These are phyloP conservation scores for Zygoascus tannicola DNA, from an alignment of 805 yeast genomes.

Conservation along the genomic window DNA sequence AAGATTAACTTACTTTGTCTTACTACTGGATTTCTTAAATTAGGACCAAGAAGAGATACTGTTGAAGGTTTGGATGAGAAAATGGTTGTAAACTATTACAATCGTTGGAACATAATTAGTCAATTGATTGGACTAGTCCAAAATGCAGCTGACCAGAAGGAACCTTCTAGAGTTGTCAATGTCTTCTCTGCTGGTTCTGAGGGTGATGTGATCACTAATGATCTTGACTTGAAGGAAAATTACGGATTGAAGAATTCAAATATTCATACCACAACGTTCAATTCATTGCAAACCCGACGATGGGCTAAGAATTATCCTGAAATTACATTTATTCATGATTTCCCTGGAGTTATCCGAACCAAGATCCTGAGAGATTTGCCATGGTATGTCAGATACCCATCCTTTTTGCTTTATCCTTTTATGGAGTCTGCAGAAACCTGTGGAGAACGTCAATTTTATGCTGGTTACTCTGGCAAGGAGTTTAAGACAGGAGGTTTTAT, in stretches of 20 bases:
- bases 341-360: slow-evolving; percentile 5
- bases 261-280: slow-evolving; percentile 15
- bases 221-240: slow-evolving; percentile 18
- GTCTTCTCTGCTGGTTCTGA: slow-evolving; percentile 21
- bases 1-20: slow-evolving; percentile 18
- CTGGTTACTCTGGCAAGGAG: slow-evolving; percentile 11
- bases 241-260: slow-evolving; percentile 12
- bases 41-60: slow-evolving; percentile 30
- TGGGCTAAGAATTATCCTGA: slow-evolving; percentile 3
- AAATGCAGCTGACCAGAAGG: slow-evolving; percentile 13
- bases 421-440: not conserved
- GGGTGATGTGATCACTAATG: slow-evolving; percentile 16
- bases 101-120: slow-evolving; percentile 19
- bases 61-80: slow-evolving; percentile 23
- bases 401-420: not conserved
- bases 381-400: slow-evolving; percentile 4
- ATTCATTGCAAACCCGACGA: slow-evolving; percentile 14
- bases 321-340: slow-evolving; percentile 4
- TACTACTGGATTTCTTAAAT: slow-evolving; percentile 14
- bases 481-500: slow-evolving; percentile 17
- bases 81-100: slow-evolving; percentile 23
- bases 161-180: slow-evolving; percentile 21
- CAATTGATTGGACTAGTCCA: slow-evolving; percentile 19
- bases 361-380: slow-evolving; percentile 1
- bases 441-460: slow-evolving; percentile 4